Conservation (phyloP, 1,139 yeast species). For the Insectozyma bohioensis region DNA sequence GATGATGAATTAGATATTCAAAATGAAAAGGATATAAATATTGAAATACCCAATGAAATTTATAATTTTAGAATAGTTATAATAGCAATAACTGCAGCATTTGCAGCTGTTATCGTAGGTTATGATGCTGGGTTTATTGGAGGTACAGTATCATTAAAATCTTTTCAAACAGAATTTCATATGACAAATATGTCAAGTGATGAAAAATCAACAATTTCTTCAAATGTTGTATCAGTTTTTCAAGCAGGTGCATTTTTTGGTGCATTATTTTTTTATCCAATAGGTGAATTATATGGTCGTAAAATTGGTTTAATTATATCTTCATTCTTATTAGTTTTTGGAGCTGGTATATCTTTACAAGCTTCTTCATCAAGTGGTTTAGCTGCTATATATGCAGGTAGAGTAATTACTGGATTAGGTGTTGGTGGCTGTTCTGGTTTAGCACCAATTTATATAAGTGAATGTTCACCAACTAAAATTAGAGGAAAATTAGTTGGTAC, state of each 20-base stretch:
- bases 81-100: constrained; percentile 26
- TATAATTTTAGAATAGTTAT: constrained; percentile 22
- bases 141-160: constrained; percentile 28
- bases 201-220: constrained; percentile 17
- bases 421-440: constrained; percentile 35
- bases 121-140: constrained; percentile 38
- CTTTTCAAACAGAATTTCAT: constrained; percentile 28
- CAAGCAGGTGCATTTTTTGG: too few species aligned
- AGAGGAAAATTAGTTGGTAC: constrained; percentile 45
- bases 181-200: constrained; percentile 19
- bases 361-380: constrained; percentile 24
- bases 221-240: constrained; percentile 36
- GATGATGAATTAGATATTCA: too few species aligned
- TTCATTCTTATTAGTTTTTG: constrained; percentile 39
- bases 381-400: constrained; percentile 36
- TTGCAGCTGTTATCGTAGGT: constrained; percentile 35
- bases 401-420: constrained; percentile 36
- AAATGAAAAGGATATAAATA: too few species aligned
- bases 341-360: constrained; percentile 39
- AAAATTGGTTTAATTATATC: constrained; percentile 48
- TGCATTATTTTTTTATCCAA: constrained; percentile 55
- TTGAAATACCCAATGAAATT: constrained; percentile 24
- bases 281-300: constrained; percentile 56
- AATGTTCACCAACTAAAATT: constrained; percentile 30
- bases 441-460: constrained; percentile 34